A percentile compares a stretch with the other conserved stretches of the same genome.
These are phyloP conservation scores for Magnusiomyces fungicola DNA, from an alignment of 1,139 yeast species.

Conservation along the genomic window DNA sequence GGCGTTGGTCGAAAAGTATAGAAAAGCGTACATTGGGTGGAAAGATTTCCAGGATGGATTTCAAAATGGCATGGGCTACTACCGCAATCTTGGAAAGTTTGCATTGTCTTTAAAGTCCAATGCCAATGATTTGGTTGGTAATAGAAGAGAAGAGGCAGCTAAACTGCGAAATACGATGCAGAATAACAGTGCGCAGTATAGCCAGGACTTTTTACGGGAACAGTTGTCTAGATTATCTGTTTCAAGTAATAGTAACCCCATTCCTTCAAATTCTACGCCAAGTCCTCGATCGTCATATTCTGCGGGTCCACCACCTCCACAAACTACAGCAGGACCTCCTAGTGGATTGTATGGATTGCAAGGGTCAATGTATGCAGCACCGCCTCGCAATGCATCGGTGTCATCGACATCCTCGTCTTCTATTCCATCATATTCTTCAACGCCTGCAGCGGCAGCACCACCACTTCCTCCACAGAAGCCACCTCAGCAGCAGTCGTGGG, in stretches of 20 bases:
- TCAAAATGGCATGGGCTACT: constrained; percentile 55
- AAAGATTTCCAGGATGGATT: constrained; percentile 51
- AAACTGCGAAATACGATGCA: constrained; percentile 20
- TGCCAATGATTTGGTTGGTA: constrained; percentile 33
- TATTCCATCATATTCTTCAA: constrained; percentile 7
- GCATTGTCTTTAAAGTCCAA: constrained; percentile 36
- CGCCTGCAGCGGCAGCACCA: constrained; percentile 2
- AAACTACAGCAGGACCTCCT: not conserved
- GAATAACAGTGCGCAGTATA: constrained; percentile 12
- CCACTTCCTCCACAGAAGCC: constrained; percentile 10
- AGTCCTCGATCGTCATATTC: constrained; percentile 1
- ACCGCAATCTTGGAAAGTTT: constrained; percentile 46
- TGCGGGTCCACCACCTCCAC: not conserved
- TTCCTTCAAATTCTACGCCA: constrained; percentile 7
- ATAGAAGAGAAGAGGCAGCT: constrained; percentile 33
- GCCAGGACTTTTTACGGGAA: constrained; percentile 22
- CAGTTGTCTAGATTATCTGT: constrained; percentile 25
- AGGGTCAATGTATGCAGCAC: constrained; percentile 1
- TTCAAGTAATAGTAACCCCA: not conserved
- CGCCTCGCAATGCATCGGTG: not conserved
- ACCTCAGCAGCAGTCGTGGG: constrained; percentile 11
- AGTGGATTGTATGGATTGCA: constrained; percentile 9
- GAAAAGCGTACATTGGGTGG: constrained; percentile 48
- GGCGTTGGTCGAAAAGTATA: constrained; percentile 41
- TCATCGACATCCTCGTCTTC: constrained; percentile 8